phyloP scores from a whole-genome alignment of 306 rosid genomes.

The Rosa lucieae region DNA sequence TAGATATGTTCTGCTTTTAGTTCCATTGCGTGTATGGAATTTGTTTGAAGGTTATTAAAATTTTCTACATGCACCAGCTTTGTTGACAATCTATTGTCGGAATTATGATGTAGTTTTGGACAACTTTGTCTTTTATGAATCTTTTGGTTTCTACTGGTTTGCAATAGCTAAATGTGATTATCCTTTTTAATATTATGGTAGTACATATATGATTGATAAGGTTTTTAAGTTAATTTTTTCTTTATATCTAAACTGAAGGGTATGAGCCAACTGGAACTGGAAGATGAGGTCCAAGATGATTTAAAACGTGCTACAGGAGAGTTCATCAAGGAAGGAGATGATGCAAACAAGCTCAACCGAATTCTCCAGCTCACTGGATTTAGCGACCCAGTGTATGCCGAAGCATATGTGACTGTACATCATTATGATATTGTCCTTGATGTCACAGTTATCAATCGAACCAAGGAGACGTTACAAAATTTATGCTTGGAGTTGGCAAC shows the following conservation, averaged over 20 bases:
- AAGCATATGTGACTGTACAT: constrained; percentile 77
- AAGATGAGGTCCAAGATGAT: constrained; percentile 83
- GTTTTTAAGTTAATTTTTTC: neutral
- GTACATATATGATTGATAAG: neutral
- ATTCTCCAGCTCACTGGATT: constrained; percentile 85
- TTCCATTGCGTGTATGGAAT: neutral
- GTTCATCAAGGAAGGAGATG: constrained; percentile 64
- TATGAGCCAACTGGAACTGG: constrained; percentile 80
- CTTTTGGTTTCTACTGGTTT: neutral
- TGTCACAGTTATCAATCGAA: constrained; percentile 76
- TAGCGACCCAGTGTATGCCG: constrained; percentile 79
- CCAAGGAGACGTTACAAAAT: constrained; percentile 77
- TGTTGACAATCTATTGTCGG: neutral
- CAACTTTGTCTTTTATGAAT: neutral
- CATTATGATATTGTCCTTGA: constrained; percentile 75
- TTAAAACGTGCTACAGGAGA: constrained; percentile 84
- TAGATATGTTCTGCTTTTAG: neutral
- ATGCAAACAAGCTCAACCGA: constrained; percentile 68
- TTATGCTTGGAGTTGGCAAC: constrained; percentile 82
- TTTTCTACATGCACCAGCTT: neutral
- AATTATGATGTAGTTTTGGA: neutral
- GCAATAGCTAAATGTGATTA: neutral
- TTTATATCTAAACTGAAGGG: constrained; percentile 38
- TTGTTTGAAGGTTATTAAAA: neutral
- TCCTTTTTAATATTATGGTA: neutral